Evolutionary conservation across 345 rosid genomes (phyloP), one percentile per base, ranked within the genome.

Genomic region (Hevea brasiliensis): DNA sequence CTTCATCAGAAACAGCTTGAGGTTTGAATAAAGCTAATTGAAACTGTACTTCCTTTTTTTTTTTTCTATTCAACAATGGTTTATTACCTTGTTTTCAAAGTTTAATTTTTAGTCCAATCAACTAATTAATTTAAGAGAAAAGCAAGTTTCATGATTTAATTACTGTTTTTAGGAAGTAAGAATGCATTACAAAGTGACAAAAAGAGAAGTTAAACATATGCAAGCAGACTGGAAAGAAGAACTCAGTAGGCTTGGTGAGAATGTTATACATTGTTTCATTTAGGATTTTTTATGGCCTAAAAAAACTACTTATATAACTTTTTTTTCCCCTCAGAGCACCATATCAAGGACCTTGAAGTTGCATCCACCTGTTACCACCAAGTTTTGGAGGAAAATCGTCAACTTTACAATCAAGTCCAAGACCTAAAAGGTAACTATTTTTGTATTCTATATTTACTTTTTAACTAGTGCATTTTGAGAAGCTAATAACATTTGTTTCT

Each of bases 351-450:
- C 75, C 90, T 95, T 71, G 99, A 90, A 85, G 90, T 87, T 35
- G 84, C 92, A 65, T 86, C 96, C 26, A 84, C 87, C 35, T 87
- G 96, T 24, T 92, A 92, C 86, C 97, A 92, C 66, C 84, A 87
- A 77, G 89, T 95, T 71, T 70, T 95, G 61, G 98, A 90, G 83
- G 98, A 95, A 81, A 95, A 95, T 61, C 92, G 99, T 4, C 78
- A 80, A 48, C 97, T 95, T 65, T 90, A 95, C 87, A 92, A 95
- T 88, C 98, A 95, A 88, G 99, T 92, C 55, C 98, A 94, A 78
- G 98, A 92, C 79, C 97, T 94, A 59, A 94, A 94, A 90, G 98
- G 98, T 91, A 24, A 27, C 42, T 3, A 53, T 37, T 61, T 77
- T 17, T 8, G 60, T 65, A 29, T 6, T 48, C 14, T 11, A 0